phyloP scores from a whole-genome alignment of 2,329 filamentous ascomycete species.

The Sarocladium brachiariae region DNA sequence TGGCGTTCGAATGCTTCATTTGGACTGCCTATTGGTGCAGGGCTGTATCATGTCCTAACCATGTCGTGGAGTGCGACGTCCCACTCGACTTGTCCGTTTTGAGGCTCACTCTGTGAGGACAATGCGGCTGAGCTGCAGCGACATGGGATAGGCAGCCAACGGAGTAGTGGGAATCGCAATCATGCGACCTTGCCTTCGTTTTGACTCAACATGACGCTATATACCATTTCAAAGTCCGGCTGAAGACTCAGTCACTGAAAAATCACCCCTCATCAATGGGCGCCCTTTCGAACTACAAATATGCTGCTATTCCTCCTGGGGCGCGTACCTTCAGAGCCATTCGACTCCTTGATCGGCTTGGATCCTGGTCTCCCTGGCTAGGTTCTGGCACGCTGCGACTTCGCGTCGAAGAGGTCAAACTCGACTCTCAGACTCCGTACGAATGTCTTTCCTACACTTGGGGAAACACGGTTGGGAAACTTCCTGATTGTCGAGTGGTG shows the following conservation, averaged over 20 bases:
- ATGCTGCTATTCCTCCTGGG: not conserved
- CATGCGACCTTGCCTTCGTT: no score
- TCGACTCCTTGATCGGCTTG: not conserved
- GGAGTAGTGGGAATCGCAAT: no score
- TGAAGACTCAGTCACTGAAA: not conserved
- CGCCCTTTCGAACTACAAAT: not conserved
- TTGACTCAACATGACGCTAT: no score
- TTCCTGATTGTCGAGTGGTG: not conserved
- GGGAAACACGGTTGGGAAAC: not conserved
- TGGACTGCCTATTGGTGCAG: no score
- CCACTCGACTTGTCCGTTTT: constrained; percentile 3
- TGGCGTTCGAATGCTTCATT: no score
- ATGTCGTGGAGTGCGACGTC: not conserved
- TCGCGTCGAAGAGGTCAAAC: not conserved
- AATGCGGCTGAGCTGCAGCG: constrained; percentile 8
- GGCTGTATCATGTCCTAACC: no score
- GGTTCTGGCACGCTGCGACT: not conserved
- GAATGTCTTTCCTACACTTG: constrained; percentile 5
- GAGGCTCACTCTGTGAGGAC: not conserved
- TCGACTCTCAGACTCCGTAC: not conserved
- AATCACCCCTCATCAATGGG: not conserved
- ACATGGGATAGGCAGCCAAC: not conserved
- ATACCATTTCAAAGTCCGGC: no score
- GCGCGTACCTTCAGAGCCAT: constrained; percentile 2
- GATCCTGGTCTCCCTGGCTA: not conserved